phyloP scores from a whole-genome alignment of 345 rosid species.

The Cochlearia excelsa region DNA sequence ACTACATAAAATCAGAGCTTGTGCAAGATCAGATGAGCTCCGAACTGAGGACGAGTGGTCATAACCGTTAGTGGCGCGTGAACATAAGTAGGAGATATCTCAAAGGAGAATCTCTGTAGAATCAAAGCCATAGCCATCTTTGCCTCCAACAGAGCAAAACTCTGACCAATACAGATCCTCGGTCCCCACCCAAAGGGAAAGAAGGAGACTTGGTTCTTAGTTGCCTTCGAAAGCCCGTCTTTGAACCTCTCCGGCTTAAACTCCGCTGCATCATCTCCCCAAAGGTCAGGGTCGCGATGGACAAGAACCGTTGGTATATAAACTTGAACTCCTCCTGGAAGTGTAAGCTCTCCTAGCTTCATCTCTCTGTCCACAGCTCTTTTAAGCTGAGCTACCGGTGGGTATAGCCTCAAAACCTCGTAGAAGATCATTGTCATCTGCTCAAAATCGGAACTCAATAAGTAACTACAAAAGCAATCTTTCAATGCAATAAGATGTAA shows the following conservation, averaged over 20 bases:
- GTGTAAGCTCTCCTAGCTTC: constrained; percentile 48
- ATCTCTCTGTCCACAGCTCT: constrained; percentile 45
- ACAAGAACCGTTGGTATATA: constrained; percentile 44
- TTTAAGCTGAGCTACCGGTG: constrained; percentile 42
- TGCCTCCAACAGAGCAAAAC: constrained; percentile 56
- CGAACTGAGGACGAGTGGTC: constrained; percentile 56
- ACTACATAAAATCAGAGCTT: constrained; percentile 23
- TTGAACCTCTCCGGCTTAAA: constrained; percentile 65
- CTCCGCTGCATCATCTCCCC: constrained; percentile 64
- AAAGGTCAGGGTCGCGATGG: constrained; percentile 51
- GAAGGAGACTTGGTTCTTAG: constrained; percentile 51
- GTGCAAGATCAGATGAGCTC: constrained; percentile 53
- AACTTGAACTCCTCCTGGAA: constrained; percentile 51
- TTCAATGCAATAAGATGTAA: not conserved
- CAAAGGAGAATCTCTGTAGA: constrained; percentile 34
- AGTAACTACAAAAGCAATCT: not conserved
- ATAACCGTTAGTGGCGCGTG: constrained; percentile 47
- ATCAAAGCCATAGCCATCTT: constrained; percentile 46
- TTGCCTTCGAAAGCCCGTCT: constrained; percentile 60
- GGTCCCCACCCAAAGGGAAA: constrained; percentile 66
- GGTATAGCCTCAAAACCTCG: constrained; percentile 62
- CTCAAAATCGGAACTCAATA: not conserved
- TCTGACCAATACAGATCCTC: constrained; percentile 64
- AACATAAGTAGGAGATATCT: constrained; percentile 44
- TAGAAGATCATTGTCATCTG: constrained; percentile 58